These are phyloP conservation scores for Leccinum pallidistipes DNA, from an alignment of 1,284 basidiomycete genomes.

Conservation along the genomic window DNA sequence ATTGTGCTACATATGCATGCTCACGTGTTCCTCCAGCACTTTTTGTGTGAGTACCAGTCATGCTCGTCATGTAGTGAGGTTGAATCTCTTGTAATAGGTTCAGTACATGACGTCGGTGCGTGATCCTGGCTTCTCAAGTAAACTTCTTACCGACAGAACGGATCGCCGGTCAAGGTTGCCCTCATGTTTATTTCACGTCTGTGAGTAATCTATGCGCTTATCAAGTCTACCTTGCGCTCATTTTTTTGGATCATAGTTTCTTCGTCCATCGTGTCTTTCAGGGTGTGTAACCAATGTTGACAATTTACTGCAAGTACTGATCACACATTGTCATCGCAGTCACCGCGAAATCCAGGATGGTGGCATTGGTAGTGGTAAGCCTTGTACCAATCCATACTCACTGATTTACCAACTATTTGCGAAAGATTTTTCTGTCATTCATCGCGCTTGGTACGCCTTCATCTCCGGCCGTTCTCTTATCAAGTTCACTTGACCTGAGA, in stretches of 20 bases:
- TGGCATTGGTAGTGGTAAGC: constrained; percentile 23
- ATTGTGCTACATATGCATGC: not conserved
- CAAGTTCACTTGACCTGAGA: constrained; percentile 16
- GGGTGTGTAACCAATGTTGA: constrained; percentile 19
- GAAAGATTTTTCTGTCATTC: constrained; percentile 23
- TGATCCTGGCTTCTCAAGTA: not conserved
- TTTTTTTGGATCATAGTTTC: constrained; percentile 26
- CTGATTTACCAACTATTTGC: constrained; percentile 3
- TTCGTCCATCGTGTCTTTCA: constrained; percentile 36
- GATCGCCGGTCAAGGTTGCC: constrained; percentile 25
- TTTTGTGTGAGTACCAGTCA: constrained; percentile 36
- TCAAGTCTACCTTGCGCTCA: not conserved
- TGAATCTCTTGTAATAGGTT: constrained; percentile 25
- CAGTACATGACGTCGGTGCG: constrained; percentile 38
- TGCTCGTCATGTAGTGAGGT: not conserved
- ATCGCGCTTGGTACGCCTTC: constrained; percentile 23
- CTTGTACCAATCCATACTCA: not conserved
- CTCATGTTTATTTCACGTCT: constrained; percentile 35
- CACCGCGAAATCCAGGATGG: constrained; percentile 16
- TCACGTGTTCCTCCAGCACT: constrained; percentile 27
- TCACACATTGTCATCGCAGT: constrained; percentile 10
- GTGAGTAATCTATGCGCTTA: constrained; percentile 24
- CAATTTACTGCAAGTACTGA: not conserved
- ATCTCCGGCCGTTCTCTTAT: not conserved
- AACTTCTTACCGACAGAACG: not conserved